A percentile compares a stretch with the other conserved stretches of the same genome.
Evolutionary conservation across 371 early-diverging fungal species (phyloP).

Genomic region (Rhizopus arrhizus): DNA sequence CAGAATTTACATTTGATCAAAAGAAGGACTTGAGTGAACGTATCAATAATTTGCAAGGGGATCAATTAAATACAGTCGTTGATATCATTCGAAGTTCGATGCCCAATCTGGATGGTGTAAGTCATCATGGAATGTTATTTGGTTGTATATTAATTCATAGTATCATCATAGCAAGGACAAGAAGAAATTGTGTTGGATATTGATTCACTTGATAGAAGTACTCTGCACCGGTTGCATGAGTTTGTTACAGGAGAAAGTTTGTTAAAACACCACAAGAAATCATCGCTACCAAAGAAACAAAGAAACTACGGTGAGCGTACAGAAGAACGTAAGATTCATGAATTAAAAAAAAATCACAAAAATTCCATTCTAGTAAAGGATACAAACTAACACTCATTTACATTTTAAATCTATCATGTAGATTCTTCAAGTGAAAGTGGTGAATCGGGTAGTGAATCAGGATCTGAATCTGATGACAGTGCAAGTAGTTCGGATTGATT

Average conservation of each 20-base stretch:
- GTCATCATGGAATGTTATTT: conserved; percentile 9
- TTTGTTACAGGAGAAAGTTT: conserved; percentile 72
- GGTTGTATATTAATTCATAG: no score
- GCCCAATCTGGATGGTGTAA: conserved; percentile 75
- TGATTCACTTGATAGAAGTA: conserved; percentile 82
- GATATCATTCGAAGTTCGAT: conserved; percentile 85
- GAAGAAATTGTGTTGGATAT: conserved; percentile 96
- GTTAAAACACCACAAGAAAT: conserved; percentile 20
- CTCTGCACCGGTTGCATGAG: conserved; percentile 82
- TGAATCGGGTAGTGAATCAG: conserved; percentile 61
- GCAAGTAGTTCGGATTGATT: conserved; percentile 71
- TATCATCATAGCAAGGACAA: conserved; percentile 55
- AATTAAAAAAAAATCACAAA: conserved; percentile 68
- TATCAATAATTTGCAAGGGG: conserved; percentile 81
- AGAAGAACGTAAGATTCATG: conserved; percentile 59
- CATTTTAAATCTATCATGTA: conserved; percentile 2
- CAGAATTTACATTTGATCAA: conserved; percentile 83
- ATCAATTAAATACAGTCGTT: conserved; percentile 77
- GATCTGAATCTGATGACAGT: conserved; percentile 78
- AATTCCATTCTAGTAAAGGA: conserved; percentile 46
- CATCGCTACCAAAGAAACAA: conserved; percentile 39
- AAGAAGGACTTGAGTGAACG: conserved; percentile 86
- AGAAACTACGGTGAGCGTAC: conserved; percentile 57
- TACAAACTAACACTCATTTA: neutral
- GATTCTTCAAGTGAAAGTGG: conserved; percentile 58